These are phyloP conservation scores for Pichia sp. DNA, from an alignment of 1,139 yeast genomes.

Conservation along the genomic window DNA sequence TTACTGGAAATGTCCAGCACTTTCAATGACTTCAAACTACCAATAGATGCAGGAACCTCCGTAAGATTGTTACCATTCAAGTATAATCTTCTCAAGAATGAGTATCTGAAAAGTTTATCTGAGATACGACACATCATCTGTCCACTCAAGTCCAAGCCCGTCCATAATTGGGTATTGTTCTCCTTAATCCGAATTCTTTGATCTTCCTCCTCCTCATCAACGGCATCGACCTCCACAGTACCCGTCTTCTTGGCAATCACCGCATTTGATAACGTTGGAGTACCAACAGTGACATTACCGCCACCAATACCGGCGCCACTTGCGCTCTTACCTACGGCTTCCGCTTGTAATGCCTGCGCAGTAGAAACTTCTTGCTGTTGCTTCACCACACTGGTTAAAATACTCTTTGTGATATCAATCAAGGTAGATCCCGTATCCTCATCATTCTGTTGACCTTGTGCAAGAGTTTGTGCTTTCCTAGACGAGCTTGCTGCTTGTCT, in stretches of 20 bases:
- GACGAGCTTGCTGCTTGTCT: conserved; percentile 86
- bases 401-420: conserved; percentile 48
- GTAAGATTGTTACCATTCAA: conserved; percentile 80
- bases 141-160: conserved; percentile 87
- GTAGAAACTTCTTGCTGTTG: conserved; percentile 13
- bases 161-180: conserved; percentile 81
- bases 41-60: conserved; percentile 60
- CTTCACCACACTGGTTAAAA: conserved; percentile 27
- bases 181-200: conserved; percentile 69
- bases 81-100: conserved; percentile 79
- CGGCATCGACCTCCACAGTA: conserved; percentile 31
- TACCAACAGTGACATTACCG: conserved; percentile 28
- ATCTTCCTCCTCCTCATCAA: conserved; percentile 73
- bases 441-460: conserved; percentile 12
- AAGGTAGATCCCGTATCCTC: conserved; percentile 27
- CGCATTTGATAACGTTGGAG: conserved; percentile 15
- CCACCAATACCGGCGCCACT: conserved; percentile 30
- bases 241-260: conserved; percentile 16
- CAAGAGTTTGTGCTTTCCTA: conserved; percentile 26
- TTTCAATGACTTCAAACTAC: conserved; percentile 64
- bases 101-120: conserved; percentile 70
- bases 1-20: conserved; percentile 84
- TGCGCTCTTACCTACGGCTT: conserved; percentile 38
- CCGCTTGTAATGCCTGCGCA: conserved; percentile 8
- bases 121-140: conserved; percentile 71